phyloP scores from a whole-genome alignment of 768 basidiomycete genomes.

The Boletus rufocinnamomeus region DNA sequence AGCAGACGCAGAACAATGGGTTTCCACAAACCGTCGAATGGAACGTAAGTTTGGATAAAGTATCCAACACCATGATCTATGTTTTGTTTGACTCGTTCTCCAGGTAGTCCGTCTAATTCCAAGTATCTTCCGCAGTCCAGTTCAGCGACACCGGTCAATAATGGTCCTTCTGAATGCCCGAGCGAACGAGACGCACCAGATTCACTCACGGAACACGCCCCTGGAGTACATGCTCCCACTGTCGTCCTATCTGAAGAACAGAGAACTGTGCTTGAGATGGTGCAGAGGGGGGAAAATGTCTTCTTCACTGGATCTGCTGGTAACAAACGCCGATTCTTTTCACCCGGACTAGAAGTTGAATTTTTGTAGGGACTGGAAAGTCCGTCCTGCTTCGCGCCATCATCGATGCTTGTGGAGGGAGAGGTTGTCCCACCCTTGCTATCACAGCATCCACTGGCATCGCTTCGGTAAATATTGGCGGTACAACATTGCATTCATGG shows the following conservation, averaged over 20 bases:
- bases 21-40: slow-evolving; percentile 20
- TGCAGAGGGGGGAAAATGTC: slow-evolving; percentile 62
- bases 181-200: not conserved
- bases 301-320: slow-evolving; percentile 91
- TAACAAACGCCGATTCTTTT: not conserved
- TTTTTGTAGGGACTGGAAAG: slow-evolving; percentile 69
- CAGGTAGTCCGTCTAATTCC: slow-evolving; percentile 7
- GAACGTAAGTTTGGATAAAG: slow-evolving; percentile 24
- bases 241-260: slow-evolving; percentile 56
- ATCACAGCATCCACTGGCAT: slow-evolving; percentile 83
- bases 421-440: slow-evolving; percentile 45
- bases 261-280: slow-evolving; percentile 46
- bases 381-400: slow-evolving; percentile 79
- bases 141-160: not conserved
- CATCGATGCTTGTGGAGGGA: slow-evolving; percentile 50
- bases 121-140: not conserved
- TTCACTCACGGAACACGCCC: not conserved
- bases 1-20: slow-evolving; percentile 53
- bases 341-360: slow-evolving; percentile 1
- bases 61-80: not conserved
- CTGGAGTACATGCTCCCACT: slow-evolving; percentile 8
- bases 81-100: not conserved
- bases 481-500: slow-evolving; percentile 79
- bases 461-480: slow-evolving; percentile 82
- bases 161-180: not conserved